Evolutionary conservation across 768 basidiomycete genomes (phyloP).

Genomic region (Boletus rubropictus): DNA sequence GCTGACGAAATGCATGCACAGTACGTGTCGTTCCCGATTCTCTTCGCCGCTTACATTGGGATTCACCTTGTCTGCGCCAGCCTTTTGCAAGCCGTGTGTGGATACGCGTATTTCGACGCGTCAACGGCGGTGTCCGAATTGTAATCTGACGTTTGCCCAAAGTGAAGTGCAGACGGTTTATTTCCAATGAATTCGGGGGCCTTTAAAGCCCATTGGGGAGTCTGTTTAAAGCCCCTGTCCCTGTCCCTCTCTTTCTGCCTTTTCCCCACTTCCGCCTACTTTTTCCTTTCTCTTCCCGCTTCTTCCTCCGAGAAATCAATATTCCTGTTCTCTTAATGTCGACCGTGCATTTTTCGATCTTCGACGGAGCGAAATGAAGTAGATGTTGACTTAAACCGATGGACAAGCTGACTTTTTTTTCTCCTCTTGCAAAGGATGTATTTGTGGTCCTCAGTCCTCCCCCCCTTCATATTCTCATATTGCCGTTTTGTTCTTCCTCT

Average conservation of each 20-base stretch:
- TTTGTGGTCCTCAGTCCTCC: neutral
- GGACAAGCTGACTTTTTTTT: neutral
- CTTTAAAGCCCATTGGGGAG: too few relatives aligned
- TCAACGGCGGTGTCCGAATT: slow-evolving; percentile 92
- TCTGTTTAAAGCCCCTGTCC: neutral
- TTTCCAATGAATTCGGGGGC: slow-evolving; percentile 41
- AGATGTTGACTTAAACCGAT: neutral
- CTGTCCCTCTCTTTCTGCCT: too few relatives aligned
- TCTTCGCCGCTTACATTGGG: too few relatives aligned
- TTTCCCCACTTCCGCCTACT: neutral
- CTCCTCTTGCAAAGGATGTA: neutral
- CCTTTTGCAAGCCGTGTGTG: slow-evolving; percentile 80
- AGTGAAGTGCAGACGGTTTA: slow-evolving; percentile 72
- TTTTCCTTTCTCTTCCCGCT: neutral
- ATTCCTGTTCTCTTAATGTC: neutral
- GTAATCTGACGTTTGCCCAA: slow-evolving; percentile 73
- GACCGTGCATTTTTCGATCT: neutral
- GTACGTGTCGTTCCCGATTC: slow-evolving; percentile 41
- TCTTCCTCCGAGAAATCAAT: slow-evolving; percentile 3
- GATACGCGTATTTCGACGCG: slow-evolving; percentile 84
- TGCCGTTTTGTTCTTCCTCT: neutral
- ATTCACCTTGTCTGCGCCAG: slow-evolving; percentile 33
- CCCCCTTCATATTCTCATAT: neutral
- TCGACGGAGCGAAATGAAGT: neutral
- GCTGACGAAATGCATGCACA: slow-evolving; percentile 87